Base-by-base conservation (phyloP, 83 land plant species). In the Isoetes engelmannii region DNA sequence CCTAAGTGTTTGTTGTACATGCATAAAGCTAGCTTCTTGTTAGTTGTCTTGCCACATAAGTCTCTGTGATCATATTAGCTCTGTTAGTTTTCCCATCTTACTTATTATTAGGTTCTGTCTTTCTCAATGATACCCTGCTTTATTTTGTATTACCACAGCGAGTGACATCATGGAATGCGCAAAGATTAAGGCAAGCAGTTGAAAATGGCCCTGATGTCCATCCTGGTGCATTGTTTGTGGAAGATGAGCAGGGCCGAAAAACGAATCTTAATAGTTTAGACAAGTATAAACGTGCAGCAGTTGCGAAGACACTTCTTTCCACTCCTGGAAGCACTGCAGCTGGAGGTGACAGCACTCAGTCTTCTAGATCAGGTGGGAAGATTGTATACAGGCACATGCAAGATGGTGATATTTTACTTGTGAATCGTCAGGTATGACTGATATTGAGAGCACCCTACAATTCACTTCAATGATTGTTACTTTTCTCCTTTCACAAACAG, bases 401-500 rank as follows among this genome's bases (percentile, higher is more conserved):
- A 68, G 88, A 89, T 87, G 98, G 98, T 6, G 98, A 93, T 77
- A 75, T 82, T 71, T 82, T 93, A 44, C 86, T 93, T 66, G 98
- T 84, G 41, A 93, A 93, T 79, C 83, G 98, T n/a, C 98, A 93
- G 65, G 78, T 75, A 21, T 9, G 74, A n/a, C 20, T 43, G 47
- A 71, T n/a, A n/a, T 9, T 8, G n/a, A 20, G n/a, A n/a, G 63
- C 63, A n/a, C 17, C 3, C 28, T 60, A 60, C 2, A 13, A 19
- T 17, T 60, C 55, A 3, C 55, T 59, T 37, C 4, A 10, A 19
- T 37, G 19, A 7, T 8, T 37, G 8, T 19, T 59, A 4, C 1
- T 37, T 59, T 4, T 10, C 37, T 10, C 17, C 3, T 19, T 17
- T 59, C 9, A 17, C 61, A 10, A 47, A 70, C 84, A 92, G 98